phyloP scores from a whole-genome alignment of 1,284 basidiomycete genomes.

The Pseudozyma sp. region DNA sequence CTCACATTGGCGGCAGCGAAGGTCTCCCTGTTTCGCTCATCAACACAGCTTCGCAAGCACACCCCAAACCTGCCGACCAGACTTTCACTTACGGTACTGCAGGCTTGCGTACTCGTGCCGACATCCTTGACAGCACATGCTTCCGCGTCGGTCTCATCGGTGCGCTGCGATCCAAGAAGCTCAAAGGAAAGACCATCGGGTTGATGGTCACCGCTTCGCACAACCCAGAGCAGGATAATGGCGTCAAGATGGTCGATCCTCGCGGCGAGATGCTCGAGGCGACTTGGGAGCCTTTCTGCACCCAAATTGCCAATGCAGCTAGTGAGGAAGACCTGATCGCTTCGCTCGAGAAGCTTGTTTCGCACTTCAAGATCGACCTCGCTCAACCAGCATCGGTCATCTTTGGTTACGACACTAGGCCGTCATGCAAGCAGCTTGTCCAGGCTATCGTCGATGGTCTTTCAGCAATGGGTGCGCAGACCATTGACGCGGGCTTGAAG shows the following conservation, averaged over 20 bases:
- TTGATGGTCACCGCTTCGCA: slow-evolving; percentile 99
- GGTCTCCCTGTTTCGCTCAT: slow-evolving; percentile 54
- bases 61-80: slow-evolving; percentile 71
- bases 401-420: slow-evolving; percentile 92
- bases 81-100: slow-evolving; percentile 91
- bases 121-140: slow-evolving; percentile 87
- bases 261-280: slow-evolving; percentile 99
- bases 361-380: slow-evolving; percentile 80
- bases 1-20: slow-evolving; percentile 30
- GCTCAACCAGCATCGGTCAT: slow-evolving; percentile 83
- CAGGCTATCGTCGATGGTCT: slow-evolving; percentile 86
- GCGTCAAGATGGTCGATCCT: slow-evolving; percentile 97
- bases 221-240: slow-evolving; percentile 97
- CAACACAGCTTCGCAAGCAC: slow-evolving; percentile 55
- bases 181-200: slow-evolving; percentile 90
- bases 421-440: slow-evolving; percentile 85
- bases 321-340: slow-evolving; percentile 80
- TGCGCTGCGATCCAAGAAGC: slow-evolving; percentile 86
- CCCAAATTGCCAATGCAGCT: slow-evolving; percentile 85
- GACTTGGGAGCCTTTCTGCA: slow-evolving; percentile 92
- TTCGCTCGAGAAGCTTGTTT: slow-evolving; percentile 77
- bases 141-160: slow-evolving; percentile 94
- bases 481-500: slow-evolving; percentile 76
- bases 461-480: slow-evolving; percentile 73
- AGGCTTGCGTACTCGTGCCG: slow-evolving; percentile 90